phyloP scores from a whole-genome alignment of 805 yeast genomes.

The baker's yeast (Saccharomyces cerevisiae) region DNA sequence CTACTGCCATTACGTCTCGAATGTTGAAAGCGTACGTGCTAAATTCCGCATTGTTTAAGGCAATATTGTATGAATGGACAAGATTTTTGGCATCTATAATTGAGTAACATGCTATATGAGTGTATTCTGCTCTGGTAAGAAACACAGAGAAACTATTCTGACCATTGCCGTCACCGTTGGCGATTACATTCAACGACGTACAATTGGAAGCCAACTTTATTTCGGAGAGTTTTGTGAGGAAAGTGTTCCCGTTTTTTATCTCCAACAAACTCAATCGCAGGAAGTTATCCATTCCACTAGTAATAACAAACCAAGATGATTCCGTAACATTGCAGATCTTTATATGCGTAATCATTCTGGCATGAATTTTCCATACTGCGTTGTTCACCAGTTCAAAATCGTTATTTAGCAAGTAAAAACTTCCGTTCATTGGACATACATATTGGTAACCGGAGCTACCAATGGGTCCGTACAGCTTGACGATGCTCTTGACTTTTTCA shows the following conservation, averaged over 20 bases:
- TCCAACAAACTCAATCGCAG: constrained; percentile 33
- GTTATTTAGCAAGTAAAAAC: constrained; percentile 9
- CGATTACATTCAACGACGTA: constrained; percentile 39
- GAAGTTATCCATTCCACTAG: constrained; percentile 54
- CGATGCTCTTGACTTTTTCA: constrained; percentile 6
- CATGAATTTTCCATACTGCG: constrained; percentile 29
- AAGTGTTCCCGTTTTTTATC: constrained; percentile 1
- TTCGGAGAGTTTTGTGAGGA: constrained; percentile 14
- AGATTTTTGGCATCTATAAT: constrained; percentile 14
- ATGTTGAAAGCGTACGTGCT: constrained; percentile 48
- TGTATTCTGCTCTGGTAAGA: constrained; percentile 53
- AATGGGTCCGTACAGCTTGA: constrained; percentile 19
- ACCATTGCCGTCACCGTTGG: constrained; percentile 13
- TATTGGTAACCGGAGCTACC: constrained; percentile 7
- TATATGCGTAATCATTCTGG: constrained; percentile 32
- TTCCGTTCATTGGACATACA: constrained; percentile 22
- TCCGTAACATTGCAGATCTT: constrained; percentile 17
- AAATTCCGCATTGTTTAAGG: constrained; percentile 69
- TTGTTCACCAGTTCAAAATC: not conserved
- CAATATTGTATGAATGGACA: constrained; percentile 37
- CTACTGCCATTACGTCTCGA: constrained; percentile 14
- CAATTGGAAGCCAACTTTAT: constrained; percentile 43
- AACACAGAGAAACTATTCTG: constrained; percentile 34
- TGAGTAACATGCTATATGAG: constrained; percentile 43
- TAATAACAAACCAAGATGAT: constrained; percentile 34